A percentile compares a stretch with the other conserved stretches of the same genome.
These are phyloP conservation scores for Colletotrichum paranaense DNA, from an alignment of 2,329 filamentous ascomycete genomes.

Conservation along the genomic window DNA sequence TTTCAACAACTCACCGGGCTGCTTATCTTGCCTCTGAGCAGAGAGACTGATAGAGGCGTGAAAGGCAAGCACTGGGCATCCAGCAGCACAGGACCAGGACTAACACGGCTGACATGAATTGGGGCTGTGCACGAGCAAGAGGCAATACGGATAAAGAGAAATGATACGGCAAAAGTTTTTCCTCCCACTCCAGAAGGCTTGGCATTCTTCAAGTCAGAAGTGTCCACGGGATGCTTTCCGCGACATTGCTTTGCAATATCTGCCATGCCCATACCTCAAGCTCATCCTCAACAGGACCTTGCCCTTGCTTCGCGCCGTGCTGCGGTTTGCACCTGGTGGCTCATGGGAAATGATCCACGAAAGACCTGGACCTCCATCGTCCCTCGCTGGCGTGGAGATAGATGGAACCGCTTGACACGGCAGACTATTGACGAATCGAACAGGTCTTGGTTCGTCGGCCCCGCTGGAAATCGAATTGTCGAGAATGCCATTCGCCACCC, in stretches of 20 bases:
- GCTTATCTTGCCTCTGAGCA: neutral
- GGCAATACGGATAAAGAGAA: neutral
- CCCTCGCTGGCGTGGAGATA: neutral
- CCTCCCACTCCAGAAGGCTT: conserved; percentile 18
- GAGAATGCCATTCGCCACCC: conserved; percentile 36
- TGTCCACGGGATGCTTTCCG: neutral
- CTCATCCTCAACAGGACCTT: too few species aligned
- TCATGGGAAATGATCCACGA: conserved; percentile 17
- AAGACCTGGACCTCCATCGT: conserved; percentile 11
- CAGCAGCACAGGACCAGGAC: neutral
- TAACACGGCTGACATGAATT: conserved; percentile 8
- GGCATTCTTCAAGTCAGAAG: conserved; percentile 1
- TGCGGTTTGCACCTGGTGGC: conserved; percentile 27
- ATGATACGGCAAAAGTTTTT: neutral
- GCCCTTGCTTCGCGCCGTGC: neutral
- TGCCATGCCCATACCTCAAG: neutral
- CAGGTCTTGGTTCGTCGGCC: conserved; percentile 15
- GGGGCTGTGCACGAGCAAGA: conserved; percentile 30
- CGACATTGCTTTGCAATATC: neutral
- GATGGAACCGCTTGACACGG: neutral
- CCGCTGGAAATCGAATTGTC: conserved; percentile 32
- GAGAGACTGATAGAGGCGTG: neutral
- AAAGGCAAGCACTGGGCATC: neutral
- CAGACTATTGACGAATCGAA: neutral
- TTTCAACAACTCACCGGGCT: neutral